Percentiles rank a stretch among this genome's conserved stretches.
Conservation (phyloP, 2,329 filamentous ascomycete genomes). For the Aspergillus chevalieri region DNA sequence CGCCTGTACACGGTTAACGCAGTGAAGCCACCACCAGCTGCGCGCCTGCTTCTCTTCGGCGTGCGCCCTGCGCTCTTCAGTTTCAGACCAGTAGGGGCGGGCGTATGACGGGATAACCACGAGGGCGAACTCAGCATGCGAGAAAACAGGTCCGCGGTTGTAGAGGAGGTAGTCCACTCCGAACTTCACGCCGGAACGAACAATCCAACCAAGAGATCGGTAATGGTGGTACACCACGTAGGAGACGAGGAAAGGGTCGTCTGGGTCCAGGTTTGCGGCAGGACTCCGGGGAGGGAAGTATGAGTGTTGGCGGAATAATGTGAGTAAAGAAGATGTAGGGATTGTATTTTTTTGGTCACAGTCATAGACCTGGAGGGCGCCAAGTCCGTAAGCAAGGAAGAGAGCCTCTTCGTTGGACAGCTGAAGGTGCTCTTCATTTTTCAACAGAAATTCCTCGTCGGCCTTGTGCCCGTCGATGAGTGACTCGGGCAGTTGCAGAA, state of each 20-base stretch:
- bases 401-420: slow-evolving; percentile 85
- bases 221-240: slow-evolving; percentile 96
- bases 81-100: slow-evolving; percentile 62
- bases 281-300: slow-evolving; percentile 56
- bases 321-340: slow-evolving; percentile 54
- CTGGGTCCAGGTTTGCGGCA: slow-evolving; percentile 52
- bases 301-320: slow-evolving; percentile 62
- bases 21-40: slow-evolving; percentile 60
- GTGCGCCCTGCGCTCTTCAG: slow-evolving; percentile 43
- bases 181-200: slow-evolving; percentile 89
- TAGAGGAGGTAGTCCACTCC: slow-evolving; percentile 94
- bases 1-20: slow-evolving; percentile 79
- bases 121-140: slow-evolving; percentile 88
- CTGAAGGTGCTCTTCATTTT: slow-evolving; percentile 79
- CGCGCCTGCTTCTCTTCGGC: slow-evolving; percentile 43
- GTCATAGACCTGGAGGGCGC: slow-evolving; percentile 58
- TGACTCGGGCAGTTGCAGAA: slow-evolving; percentile 10
- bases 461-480: slow-evolving; percentile 9
- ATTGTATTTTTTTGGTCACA: slow-evolving; percentile 36
- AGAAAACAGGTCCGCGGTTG: slow-evolving; percentile 84
- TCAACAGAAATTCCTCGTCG: slow-evolving; percentile 20
- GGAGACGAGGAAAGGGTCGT: slow-evolving; percentile 77
- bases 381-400: slow-evolving; percentile 77
- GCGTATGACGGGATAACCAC: slow-evolving; percentile 77
- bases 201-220: slow-evolving; percentile 89